These are phyloP conservation scores for Globisporangium mamillatum DNA, from an alignment of 352 stramenopile species.

Conservation along the genomic window DNA sequence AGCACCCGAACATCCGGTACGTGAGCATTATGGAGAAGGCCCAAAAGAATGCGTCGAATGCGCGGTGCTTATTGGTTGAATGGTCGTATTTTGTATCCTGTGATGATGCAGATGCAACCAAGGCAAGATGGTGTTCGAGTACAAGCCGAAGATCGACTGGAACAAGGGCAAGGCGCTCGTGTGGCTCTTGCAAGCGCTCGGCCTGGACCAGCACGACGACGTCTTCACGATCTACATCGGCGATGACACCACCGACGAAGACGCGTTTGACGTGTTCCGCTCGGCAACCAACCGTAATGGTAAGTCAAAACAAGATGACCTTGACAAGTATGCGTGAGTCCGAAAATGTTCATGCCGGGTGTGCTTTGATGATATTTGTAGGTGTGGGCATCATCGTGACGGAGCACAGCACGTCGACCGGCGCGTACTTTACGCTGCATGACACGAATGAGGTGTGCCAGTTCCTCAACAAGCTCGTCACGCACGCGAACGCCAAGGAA, in stretches of 20 bases:
- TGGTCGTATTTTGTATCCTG: neutral
- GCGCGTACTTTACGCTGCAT: constrained; percentile 72
- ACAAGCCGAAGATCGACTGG: constrained; percentile 90
- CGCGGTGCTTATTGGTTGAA: neutral
- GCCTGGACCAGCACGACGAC: constrained; percentile 63
- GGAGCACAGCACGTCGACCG: constrained; percentile 63
- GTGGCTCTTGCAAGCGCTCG: constrained; percentile 79
- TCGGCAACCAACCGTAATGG: constrained; percentile 46
- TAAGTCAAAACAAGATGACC: neutral
- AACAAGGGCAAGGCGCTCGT: constrained; percentile 90
- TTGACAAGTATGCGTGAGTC: neutral
- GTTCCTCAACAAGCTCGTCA: constrained; percentile 70
- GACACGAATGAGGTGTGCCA: constrained; percentile 71
- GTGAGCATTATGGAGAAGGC: neutral
- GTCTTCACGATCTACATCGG: constrained; percentile 92
- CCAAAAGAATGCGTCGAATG: neutral
- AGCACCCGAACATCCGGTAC: constrained; percentile 64
- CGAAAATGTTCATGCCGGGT: neutral
- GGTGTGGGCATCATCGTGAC: constrained; percentile 83
- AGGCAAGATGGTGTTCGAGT: constrained; percentile 90
- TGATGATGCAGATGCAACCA: constrained; percentile 52
- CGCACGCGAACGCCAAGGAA: constrained; percentile 21
- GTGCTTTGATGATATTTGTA: constrained; percentile 7
- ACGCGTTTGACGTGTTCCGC: constrained; percentile 77
- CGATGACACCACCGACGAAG: constrained; percentile 89